These are phyloP conservation scores for Acanthamoeba lenticulata DNA, from an alignment of 208 protist genomes.

Conservation along the genomic window DNA sequence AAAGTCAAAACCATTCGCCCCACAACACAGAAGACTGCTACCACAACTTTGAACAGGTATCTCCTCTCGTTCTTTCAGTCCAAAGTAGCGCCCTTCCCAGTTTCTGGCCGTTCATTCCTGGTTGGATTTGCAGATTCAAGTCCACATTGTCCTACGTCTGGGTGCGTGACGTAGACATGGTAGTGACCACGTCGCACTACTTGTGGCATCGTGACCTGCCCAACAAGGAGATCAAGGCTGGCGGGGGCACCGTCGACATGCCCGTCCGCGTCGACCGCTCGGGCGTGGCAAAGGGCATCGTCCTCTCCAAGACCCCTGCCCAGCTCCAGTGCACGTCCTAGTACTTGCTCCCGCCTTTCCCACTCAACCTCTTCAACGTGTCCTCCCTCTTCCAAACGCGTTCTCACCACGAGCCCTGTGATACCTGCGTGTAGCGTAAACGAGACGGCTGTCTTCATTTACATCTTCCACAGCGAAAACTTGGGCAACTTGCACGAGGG, in stretches of 20 bases:
- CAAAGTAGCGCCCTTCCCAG: neutral
- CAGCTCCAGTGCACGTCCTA: neutral
- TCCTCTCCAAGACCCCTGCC: neutral
- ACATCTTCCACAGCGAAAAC: neutral
- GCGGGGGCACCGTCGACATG: neutral
- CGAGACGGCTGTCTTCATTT: neutral
- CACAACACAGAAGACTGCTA: no score
- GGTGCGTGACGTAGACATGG: slow-evolving; percentile 28
- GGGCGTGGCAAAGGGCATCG: neutral
- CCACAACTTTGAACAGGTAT: no score
- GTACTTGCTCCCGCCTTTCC: neutral
- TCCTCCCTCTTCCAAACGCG: neutral
- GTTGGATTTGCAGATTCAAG: neutral
- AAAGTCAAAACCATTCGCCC: neutral
- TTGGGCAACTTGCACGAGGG: slow-evolving; percentile 31
- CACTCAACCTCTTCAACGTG: neutral
- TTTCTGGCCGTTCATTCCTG: neutral
- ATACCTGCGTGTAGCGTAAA: neutral
- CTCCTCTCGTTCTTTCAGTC: neutral
- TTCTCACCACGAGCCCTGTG: no score
- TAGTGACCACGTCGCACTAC: neutral
- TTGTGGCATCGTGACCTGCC: neutral
- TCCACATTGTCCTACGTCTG: neutral
- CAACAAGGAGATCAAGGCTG: slow-evolving; percentile 5
- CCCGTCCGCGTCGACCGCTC: neutral